Percentiles rank a stretch among this genome's conserved stretches.
phyloP scores from a whole-genome alignment of 768 basidiomycete species.

The Suillus clintonianus region DNA sequence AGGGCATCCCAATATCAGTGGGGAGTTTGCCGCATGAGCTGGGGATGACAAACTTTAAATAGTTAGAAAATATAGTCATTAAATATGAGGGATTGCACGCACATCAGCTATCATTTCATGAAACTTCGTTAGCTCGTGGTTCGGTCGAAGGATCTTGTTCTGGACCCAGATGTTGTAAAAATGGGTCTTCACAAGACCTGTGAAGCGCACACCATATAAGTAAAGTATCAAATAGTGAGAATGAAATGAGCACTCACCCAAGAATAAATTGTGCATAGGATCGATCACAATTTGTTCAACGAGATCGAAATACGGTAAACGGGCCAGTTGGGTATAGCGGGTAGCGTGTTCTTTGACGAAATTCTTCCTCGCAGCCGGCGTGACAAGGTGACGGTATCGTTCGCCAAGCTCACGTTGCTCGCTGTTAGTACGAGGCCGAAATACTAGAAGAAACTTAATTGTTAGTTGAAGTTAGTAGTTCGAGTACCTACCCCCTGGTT shows the following conservation, averaged over 20 bases:
- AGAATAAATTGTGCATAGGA: constrained; percentile 29
- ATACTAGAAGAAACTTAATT: constrained; percentile 1
- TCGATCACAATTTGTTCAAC: constrained; percentile 30
- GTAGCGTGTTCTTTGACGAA: constrained; percentile 17
- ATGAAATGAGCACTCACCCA: neutral
- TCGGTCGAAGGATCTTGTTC: constrained; percentile 14
- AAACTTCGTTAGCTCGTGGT: constrained; percentile 2
- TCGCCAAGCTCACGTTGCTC: constrained; percentile 14
- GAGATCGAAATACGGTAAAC: constrained; percentile 32
- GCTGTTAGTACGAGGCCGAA: constrained; percentile 12
- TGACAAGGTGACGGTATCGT: constrained; percentile 9
- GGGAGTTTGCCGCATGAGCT: constrained; percentile 18
- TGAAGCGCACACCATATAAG: too few relatives aligned
- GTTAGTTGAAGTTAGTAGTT: neutral
- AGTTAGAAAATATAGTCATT: too few relatives aligned
- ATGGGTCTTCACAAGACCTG: constrained; percentile 28
- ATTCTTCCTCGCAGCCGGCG: constrained; percentile 7
- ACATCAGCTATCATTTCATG: constrained; percentile 3
- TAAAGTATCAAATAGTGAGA: neutral
- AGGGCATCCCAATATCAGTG: constrained; percentile 29
- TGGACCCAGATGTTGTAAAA: constrained; percentile 31
- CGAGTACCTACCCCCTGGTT: constrained; percentile 7
- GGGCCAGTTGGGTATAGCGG: constrained; percentile 26
- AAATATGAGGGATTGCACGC: neutral
- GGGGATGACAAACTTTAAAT: constrained; percentile 1